These are phyloP conservation scores for Phyllachora maydis DNA, from an alignment of 2,329 filamentous ascomycete species.

Conservation along the genomic window DNA sequence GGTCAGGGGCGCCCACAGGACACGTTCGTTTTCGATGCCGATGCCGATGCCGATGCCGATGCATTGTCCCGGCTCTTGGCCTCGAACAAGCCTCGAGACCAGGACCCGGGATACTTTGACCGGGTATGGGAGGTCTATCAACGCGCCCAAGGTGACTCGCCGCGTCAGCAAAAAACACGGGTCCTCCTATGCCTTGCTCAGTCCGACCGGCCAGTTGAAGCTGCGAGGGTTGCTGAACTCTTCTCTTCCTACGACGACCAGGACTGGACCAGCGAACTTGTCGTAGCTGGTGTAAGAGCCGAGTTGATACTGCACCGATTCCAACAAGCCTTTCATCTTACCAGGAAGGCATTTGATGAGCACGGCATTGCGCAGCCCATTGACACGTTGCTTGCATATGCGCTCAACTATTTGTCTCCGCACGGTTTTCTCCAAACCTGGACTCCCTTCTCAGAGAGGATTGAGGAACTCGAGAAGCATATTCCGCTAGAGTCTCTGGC, in stretches of 20 bases:
- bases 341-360: conserved; percentile 15
- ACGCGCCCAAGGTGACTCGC: too few relatives aligned
- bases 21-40: too few relatives aligned
- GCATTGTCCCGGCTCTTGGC: too few relatives aligned
- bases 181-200: conserved; percentile 20
- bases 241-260: conserved; percentile 16
- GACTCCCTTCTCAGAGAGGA: too few relatives aligned
- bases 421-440: conserved; percentile 14
- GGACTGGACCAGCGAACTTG: conserved; percentile 17
- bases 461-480: too few relatives aligned
- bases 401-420: conserved; percentile 17
- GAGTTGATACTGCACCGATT: conserved; percentile 18
- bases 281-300: conserved; percentile 19
- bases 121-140: too few relatives aligned
- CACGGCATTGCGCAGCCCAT: conserved; percentile 16
- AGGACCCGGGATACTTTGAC: too few relatives aligned
- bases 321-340: conserved; percentile 16
- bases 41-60: too few relatives aligned
- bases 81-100: too few relatives aligned
- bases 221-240: conserved; percentile 20
- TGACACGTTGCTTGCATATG: conserved; percentile 20
- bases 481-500: too few relatives aligned
- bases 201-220: conserved; percentile 20
- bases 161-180: too few relatives aligned
- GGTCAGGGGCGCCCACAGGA: too few relatives aligned